phyloP scores from a whole-genome alignment of 2,329 filamentous ascomycete species.

The Nigrospora osmanthi region DNA sequence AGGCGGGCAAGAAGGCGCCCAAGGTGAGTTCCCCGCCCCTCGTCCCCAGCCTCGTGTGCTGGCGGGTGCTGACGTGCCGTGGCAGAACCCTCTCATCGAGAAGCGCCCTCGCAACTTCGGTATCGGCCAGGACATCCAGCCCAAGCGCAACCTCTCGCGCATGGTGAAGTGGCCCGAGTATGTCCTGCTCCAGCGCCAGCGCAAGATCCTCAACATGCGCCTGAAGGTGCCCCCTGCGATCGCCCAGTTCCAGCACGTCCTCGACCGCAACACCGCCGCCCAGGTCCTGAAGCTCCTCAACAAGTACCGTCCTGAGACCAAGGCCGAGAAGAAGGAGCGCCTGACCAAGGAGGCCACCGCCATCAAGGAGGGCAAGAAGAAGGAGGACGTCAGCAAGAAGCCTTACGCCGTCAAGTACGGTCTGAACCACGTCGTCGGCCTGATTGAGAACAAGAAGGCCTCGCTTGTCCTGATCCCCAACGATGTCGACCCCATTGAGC shows the following conservation, averaged over 20 bases:
- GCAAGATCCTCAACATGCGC: conserved; percentile 95
- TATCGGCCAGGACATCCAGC: conserved; percentile 98
- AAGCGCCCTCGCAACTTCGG: conserved; percentile 96
- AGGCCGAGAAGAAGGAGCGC: conserved; percentile 99
- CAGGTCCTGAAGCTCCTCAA: conserved; percentile 99
- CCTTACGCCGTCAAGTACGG: conserved; percentile 99
- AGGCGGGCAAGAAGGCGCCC: conserved; percentile 90
- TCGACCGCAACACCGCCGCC: conserved; percentile 93
- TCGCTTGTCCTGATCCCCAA: conserved; percentile 96
- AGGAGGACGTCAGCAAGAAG: conserved; percentile 99
- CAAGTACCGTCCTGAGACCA: conserved; percentile 99
- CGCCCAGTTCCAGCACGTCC: conserved; percentile 94
- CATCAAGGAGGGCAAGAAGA: conserved; percentile 99
- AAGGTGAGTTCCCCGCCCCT: conserved; percentile 62
- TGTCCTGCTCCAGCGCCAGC: conserved; percentile 90
- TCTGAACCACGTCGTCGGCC: conserved; percentile 97
- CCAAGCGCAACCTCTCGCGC: conserved; percentile 86
- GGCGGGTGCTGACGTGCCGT: conserved; percentile 9
- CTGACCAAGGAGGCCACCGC: conserved; percentile 96
- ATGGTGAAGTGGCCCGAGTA: conserved; percentile 99
- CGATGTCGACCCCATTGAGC: conserved; percentile 98
- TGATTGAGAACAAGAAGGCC: conserved; percentile 99
- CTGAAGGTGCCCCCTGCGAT: conserved; percentile 97
- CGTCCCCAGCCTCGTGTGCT: conserved; percentile 2
- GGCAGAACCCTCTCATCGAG: conserved; percentile 97